These are phyloP conservation scores for Vigna hirtella DNA, from an alignment of 306 rosid genomes.

Conservation along the genomic window DNA sequence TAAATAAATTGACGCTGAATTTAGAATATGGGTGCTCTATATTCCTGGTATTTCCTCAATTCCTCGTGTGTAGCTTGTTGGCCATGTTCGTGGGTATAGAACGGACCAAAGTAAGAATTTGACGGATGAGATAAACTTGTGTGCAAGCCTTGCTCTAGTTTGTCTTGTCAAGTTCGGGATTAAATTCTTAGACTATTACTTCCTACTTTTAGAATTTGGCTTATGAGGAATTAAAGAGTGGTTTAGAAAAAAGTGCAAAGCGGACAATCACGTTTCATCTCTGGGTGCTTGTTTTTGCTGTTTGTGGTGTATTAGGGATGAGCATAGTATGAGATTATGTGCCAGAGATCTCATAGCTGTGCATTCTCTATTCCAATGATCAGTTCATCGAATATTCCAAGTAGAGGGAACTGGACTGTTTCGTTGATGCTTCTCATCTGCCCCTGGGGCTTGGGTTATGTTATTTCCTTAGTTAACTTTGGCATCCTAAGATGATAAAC, in stretches of 20 bases:
- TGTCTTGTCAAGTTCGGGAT: background rate
- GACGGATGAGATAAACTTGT: slow-evolving; percentile 9
- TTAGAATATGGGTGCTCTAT: slow-evolving; percentile 6
- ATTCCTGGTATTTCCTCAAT: background rate
- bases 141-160: background rate
- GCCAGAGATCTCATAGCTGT: slow-evolving; percentile 1
- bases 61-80: slow-evolving; percentile 15
- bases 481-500: background rate
- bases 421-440: background rate
- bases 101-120: background rate
- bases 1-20: background rate
- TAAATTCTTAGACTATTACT: background rate
- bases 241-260: background rate
- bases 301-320: slow-evolving; percentile 5
- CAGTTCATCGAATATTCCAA: background rate
- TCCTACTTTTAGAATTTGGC: background rate
- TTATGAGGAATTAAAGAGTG: background rate
- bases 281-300: background rate
- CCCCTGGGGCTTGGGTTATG: slow-evolving; percentile 1
- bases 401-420: background rate
- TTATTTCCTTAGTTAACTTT: slow-evolving; percentile 1
- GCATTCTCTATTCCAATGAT: background rate
- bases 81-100: background rate
- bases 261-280: background rate
- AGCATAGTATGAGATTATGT: background rate